Base-by-base conservation (phyloP, 2,329 filamentous ascomycete genomes). In the Microdochium bolleyi region DNA sequence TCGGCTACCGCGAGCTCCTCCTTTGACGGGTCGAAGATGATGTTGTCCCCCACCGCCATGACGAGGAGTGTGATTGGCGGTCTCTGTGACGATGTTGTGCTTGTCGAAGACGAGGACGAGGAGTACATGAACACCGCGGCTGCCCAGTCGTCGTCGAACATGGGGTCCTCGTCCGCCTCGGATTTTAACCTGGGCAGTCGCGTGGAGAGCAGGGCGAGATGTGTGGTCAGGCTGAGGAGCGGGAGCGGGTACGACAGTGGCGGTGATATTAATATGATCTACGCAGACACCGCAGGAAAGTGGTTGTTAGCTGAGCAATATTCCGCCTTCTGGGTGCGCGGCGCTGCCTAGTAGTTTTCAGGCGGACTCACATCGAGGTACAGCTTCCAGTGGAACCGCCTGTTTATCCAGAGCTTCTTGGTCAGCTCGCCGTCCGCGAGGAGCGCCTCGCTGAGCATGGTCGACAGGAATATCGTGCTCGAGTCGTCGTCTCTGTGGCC, bases 111-210 rank as follows among this genome's bases (percentile, higher is more conserved):
- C 2, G 55, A 24, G 2, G 53, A 3, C 2, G 56, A 34, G 34
- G 27, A 3, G 72, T 95, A 99, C 27, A 99, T 74, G 53, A 84
- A 85, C 19, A 83, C 78, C 1, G 91, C 85, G 16, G 87, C 88
- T 58, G 88, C 89, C 94, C 94, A 99, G 73, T 99, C 94, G 71
- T 99, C 94, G 73, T 96, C 88, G 71, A 99, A 99, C 66, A 96
- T 85, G 13, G 94, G 94, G 62, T 99, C 94, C 73, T 99, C 94
- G 71, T 97, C 92, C 54, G 83, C 82, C 68, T 95, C 88, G 1
- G 92, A 96, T 67, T 89, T 89, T 51, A 96, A 77, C 24, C 84
- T 81, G 8, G 94, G 94, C 2, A 97, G 78, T 57, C 88, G 85
- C 7, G 94, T 92, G 27, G 89, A 85, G 56, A 96, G 84, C 49